These are phyloP conservation scores for Jatropha podagrica DNA, from an alignment of 441 rosid genomes.

Conservation along the genomic window DNA sequence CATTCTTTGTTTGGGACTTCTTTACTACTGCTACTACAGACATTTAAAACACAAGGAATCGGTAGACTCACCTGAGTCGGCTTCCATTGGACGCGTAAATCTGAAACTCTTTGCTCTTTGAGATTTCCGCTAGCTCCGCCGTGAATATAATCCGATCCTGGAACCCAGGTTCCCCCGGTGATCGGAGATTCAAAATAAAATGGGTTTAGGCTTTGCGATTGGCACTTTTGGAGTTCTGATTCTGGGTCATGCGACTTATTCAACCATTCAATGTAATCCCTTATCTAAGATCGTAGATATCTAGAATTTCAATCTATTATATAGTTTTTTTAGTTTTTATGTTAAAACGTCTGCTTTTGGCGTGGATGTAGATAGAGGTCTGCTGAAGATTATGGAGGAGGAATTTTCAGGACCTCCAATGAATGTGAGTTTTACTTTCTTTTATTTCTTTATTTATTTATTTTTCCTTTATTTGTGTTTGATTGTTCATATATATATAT, in stretches of 20 bases:
- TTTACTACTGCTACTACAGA: too few species aligned
- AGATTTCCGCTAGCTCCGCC: background rate
- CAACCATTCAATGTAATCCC: constrained; percentile 71
- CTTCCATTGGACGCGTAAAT: background rate
- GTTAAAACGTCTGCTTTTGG: background rate
- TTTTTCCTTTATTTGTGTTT: too few species aligned
- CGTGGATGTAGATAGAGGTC: constrained; percentile 62
- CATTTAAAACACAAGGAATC: background rate
- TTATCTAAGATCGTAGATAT: background rate
- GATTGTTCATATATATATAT: too few species aligned
- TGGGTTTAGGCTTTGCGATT: constrained; percentile 64
- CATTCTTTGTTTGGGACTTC: too few species aligned
- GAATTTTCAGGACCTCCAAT: constrained; percentile 88
- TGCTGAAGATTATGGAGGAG: constrained; percentile 93
- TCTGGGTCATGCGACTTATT: constrained; percentile 80
- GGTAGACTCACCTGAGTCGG: background rate
- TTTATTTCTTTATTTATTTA: background rate
- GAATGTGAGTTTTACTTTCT: constrained; percentile 45
- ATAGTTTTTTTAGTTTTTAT: constrained; percentile 9
- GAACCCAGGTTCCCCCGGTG: constrained; percentile 16
- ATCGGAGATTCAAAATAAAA: constrained; percentile 32
- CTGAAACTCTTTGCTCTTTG: constrained; percentile 1
- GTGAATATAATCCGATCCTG: background rate
- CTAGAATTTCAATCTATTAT: constrained; percentile 5
- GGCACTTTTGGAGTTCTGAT: constrained; percentile 71